These are phyloP conservation scores for Luffa acutangula DNA, from an alignment of 306 rosid species.

Conservation along the genomic window DNA sequence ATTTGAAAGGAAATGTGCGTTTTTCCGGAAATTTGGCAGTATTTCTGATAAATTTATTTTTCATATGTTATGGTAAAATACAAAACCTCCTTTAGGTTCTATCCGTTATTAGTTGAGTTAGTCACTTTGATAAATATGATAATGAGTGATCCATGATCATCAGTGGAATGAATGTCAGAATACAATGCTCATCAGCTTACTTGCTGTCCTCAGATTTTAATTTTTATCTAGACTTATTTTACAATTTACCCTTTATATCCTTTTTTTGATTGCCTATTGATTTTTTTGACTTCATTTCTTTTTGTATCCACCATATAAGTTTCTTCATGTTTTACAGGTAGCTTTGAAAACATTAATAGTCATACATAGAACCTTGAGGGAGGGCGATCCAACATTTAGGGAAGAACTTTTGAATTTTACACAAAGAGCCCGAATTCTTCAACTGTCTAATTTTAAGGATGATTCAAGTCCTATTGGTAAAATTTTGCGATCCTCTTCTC, in stretches of 20 bases:
- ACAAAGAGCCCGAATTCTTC: constrained; percentile 77
- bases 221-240: neutral
- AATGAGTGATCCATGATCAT: neutral
- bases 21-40: neutral
- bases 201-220: neutral
- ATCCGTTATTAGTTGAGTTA: neutral
- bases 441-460: constrained; percentile 92
- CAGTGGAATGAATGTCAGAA: neutral
- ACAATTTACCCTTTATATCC: neutral
- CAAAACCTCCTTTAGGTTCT: neutral
- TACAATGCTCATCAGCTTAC: neutral
- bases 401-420: constrained; percentile 91
- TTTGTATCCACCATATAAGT: constrained; percentile 8
- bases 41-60: neutral
- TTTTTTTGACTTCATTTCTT: neutral
- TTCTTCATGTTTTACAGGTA: constrained; percentile 47
- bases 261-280: neutral
- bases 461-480: constrained; percentile 96
- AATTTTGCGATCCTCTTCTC: constrained; percentile 16
- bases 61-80: neutral
- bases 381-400: constrained; percentile 92
- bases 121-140: neutral
- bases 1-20: neutral
- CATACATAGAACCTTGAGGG: constrained; percentile 88
- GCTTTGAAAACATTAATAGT: constrained; percentile 86